A percentile compares a stretch with the other conserved stretches of the same genome.
Evolutionary conservation across 129 eudicot species (phyloP).

Genomic region (Heracleum sosnowskyi): DNA sequence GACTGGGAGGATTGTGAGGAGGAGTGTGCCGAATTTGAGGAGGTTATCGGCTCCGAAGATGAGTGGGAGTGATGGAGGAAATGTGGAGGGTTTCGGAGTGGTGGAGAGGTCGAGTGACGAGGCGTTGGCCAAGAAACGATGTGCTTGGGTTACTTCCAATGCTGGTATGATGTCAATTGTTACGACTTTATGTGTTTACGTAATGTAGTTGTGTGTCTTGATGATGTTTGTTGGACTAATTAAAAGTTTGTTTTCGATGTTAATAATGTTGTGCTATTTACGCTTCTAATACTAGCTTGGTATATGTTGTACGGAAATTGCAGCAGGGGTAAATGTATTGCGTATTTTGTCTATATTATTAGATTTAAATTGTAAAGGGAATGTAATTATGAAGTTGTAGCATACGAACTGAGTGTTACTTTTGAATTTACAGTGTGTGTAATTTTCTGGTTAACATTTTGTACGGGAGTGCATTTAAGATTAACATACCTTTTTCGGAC

Average conservation of each 20-base stretch:
- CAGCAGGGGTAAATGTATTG: neutral
- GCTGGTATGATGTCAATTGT: conserved; percentile 39
- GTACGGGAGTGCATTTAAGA: neutral
- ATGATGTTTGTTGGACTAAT: neutral
- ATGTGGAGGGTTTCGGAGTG: conserved; percentile 7
- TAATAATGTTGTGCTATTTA: neutral
- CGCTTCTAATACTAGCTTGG: neutral
- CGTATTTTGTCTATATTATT: neutral
- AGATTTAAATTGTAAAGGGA: neutral
- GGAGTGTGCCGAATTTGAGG: conserved; percentile 30
- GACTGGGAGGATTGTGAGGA: conserved; percentile 47
- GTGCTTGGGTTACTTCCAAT: conserved; percentile 89
- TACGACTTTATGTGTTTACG: neutral
- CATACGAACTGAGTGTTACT: neutral
- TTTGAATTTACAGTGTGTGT: neutral
- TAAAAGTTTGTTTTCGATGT: neutral
- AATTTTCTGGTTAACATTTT: neutral
- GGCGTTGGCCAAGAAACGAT: conserved; percentile 47
- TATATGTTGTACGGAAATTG: neutral
- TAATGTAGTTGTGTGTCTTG: neutral
- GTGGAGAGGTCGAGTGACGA: conserved; percentile 17
- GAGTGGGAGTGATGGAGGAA: conserved; percentile 24
- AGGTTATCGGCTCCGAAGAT: conserved; percentile 24
- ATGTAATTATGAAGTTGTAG: neutral
- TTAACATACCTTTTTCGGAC: neutral